A percentile compares a stretch with the other conserved stretches of the same genome.
These are phyloP conservation scores for Fusarium continuum DNA, from an alignment of 2,329 filamentous ascomycete genomes.

Conservation along the genomic window DNA sequence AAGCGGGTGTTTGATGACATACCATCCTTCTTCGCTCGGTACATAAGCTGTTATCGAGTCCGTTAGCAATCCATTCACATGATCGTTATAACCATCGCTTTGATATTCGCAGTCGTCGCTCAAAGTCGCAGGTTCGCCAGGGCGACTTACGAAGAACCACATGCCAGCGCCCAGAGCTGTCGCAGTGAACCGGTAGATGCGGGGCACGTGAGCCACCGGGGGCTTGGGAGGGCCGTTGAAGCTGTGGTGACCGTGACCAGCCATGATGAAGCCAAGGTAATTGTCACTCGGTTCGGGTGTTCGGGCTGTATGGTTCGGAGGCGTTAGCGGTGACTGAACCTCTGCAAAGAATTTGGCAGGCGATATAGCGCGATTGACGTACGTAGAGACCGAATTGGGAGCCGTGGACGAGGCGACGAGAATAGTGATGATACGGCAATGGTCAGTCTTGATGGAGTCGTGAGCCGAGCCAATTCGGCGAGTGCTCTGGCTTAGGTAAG, in stretches of 20 bases:
- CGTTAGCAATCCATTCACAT: constrained; percentile 22
- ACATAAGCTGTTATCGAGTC: constrained; percentile 75
- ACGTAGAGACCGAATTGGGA: constrained; percentile 37
- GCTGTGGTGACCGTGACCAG: constrained; percentile 37
- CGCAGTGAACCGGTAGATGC: constrained; percentile 83
- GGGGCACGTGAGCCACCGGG: constrained; percentile 60
- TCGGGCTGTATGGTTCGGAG: constrained; percentile 8
- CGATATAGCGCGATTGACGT: constrained; percentile 12
- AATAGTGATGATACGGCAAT: constrained; percentile 29
- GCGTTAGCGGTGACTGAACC: not conserved
- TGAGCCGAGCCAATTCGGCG: constrained; percentile 35
- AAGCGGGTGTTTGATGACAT: constrained; percentile 33
- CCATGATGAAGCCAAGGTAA: constrained; percentile 36
- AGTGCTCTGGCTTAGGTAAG: constrained; percentile 41
- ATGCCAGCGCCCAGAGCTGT: constrained; percentile 92
- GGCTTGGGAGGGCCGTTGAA: constrained; percentile 52
- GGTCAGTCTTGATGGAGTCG: constrained; percentile 28
- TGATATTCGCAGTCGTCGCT: not conserved
- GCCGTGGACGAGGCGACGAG: constrained; percentile 25
- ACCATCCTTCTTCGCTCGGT: constrained; percentile 96
- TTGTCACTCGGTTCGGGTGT: constrained; percentile 19
- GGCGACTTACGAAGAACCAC: constrained; percentile 93
- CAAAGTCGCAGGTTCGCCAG: not conserved
- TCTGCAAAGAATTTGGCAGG: rapidly evolving
- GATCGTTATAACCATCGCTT: not conserved